Evolutionary conservation across 2,329 filamentous ascomycete genomes (phyloP).

Genomic region (Penicillium rolfsii): DNA sequence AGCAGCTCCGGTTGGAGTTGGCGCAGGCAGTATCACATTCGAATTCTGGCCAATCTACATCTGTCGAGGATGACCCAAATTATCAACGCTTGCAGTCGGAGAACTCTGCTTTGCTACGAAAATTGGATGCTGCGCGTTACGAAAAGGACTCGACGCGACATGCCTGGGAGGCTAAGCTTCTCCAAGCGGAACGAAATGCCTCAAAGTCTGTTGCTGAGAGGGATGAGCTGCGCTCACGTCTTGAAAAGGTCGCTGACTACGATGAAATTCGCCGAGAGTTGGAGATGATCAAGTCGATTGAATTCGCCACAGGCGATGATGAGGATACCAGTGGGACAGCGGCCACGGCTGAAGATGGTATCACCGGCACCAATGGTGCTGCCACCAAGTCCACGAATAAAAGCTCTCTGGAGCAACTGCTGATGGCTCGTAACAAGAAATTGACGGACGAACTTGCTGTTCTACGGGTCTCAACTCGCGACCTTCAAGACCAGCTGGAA

Average conservation of each 20-base stretch:
- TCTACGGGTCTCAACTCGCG: conserved; percentile 89
- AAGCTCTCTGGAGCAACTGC: conserved; percentile 85
- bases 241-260: conserved; percentile 90
- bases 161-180: conserved; percentile 73
- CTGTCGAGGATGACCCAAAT: conserved; percentile 83
- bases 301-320: conserved; percentile 89
- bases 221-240: conserved; percentile 75
- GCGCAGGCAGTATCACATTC: conserved; percentile 82
- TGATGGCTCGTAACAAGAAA: conserved; percentile 95
- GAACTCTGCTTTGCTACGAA: conserved; percentile 87
- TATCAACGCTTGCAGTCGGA: conserved; percentile 89
- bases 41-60: conserved; percentile 60
- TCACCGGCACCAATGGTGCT: conserved; percentile 50
- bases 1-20: conserved; percentile 86
- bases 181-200: conserved; percentile 78
- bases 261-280: conserved; percentile 95
- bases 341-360: conserved; percentile 35
- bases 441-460: conserved; percentile 91
- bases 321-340: conserved; percentile 55
- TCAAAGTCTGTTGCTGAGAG: conserved; percentile 76
- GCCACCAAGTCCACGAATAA: conserved; percentile 62
- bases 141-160: conserved; percentile 82
- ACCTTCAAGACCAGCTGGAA: conserved; percentile 79
- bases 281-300: conserved; percentile 95
- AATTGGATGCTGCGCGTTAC: conserved; percentile 78